These are phyloP conservation scores for Pelargonium citronellum DNA, from an alignment of 441 rosid species.

Conservation along the genomic window DNA sequence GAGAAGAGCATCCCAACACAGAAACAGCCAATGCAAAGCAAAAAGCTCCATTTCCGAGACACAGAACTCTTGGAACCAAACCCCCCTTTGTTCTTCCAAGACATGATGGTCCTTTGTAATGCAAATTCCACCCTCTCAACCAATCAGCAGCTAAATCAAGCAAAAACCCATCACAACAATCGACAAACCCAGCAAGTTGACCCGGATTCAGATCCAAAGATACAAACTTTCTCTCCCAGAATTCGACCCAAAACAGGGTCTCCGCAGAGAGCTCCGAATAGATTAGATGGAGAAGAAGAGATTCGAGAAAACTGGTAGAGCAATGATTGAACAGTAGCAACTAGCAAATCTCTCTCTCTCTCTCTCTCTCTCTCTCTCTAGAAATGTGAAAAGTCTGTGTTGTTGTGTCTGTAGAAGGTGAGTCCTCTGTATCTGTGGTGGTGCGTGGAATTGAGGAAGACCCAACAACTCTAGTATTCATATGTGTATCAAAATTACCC, in stretches of 20 bases:
- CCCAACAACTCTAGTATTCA: constrained; percentile 6
- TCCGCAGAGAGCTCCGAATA: background rate
- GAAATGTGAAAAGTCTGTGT: constrained; percentile 3
- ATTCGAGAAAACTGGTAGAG: background rate
- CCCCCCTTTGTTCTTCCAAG: constrained; percentile 71
- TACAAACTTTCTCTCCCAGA: constrained; percentile 10
- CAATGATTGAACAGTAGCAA: background rate
- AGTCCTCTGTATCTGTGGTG: constrained; percentile 7
- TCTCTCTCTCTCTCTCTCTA: constrained; percentile 3
- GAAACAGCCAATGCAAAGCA: constrained; percentile 77
- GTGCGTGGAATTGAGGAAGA: constrained; percentile 3
- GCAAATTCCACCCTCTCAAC: constrained; percentile 11
- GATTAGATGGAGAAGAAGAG: background rate
- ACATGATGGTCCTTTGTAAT: constrained; percentile 32
- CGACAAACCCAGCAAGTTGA: constrained; percentile 36
- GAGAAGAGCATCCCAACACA: constrained; percentile 85
- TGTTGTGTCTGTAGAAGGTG: background rate
- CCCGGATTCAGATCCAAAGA: constrained; percentile 45
- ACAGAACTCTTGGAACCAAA: constrained; percentile 35
- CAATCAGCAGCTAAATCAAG: constrained; percentile 26
- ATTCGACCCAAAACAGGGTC: background rate
- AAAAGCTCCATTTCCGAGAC: constrained; percentile 52
- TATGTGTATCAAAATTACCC: background rate
- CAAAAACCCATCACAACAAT: constrained; percentile 35
- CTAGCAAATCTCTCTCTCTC: background rate